These are phyloP conservation scores for Boletus rubroflammeus DNA, from an alignment of 768 basidiomycete species.

Conservation along the genomic window DNA sequence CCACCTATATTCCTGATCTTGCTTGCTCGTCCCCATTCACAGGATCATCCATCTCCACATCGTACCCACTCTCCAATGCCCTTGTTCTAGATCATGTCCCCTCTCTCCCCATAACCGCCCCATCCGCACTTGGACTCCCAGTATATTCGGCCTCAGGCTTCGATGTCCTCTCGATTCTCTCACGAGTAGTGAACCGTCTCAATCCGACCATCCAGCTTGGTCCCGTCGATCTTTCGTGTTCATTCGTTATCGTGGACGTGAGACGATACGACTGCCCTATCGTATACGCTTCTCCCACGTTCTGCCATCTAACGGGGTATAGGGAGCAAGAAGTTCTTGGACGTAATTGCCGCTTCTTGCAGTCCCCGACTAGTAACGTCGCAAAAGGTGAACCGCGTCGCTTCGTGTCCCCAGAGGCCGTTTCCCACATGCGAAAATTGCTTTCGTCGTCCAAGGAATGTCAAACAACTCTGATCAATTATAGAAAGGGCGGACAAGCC, in stretches of 20 bases:
- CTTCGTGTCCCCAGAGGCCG: conserved; percentile 60
- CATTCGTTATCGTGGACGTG: conserved; percentile 89
- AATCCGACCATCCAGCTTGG: conserved; percentile 77
- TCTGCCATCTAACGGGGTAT: conserved; percentile 76
- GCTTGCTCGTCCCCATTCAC: not conserved
- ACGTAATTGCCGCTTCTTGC: conserved; percentile 87
- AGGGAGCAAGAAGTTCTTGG: conserved; percentile 74
- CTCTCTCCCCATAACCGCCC: conserved; percentile 15
- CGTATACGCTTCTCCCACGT: conserved; percentile 86
- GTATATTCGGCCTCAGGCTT: conserved; percentile 92
- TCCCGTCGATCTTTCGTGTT: conserved; percentile 87
- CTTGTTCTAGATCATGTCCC: not conserved
- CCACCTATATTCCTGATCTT: conserved; percentile 8
- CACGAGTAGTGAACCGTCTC: conserved; percentile 69
- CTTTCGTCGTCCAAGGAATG: conserved; percentile 79
- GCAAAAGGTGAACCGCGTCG: conserved; percentile 52
- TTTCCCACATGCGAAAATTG: conserved; percentile 63
- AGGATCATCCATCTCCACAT: conserved; percentile 3
- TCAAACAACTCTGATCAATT: conserved; percentile 86
- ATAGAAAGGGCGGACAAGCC: conserved; percentile 74
- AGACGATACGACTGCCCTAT: conserved; percentile 80
- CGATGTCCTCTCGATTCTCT: conserved; percentile 79
- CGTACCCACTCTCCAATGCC: conserved; percentile 4
- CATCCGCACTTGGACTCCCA: conserved; percentile 42
- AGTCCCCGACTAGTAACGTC: conserved; percentile 64